phyloP scores from a whole-genome alignment of 257 asterid species.

The Fraxinus americana region DNA sequence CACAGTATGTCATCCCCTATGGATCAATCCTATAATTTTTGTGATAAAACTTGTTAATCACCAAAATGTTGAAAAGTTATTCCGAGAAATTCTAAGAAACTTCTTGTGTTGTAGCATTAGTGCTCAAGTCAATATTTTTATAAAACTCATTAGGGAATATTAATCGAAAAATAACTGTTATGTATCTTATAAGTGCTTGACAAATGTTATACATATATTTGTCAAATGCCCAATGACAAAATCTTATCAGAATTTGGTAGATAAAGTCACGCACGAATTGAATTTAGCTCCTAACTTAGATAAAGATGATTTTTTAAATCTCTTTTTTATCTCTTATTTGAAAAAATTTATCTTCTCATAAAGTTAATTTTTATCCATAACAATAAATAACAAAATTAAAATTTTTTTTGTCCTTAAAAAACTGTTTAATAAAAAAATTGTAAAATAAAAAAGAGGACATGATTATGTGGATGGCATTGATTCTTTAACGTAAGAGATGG shows the following conservation, averaged over 20 bases:
- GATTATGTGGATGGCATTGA: slow-evolving; percentile 30
- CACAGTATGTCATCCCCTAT: too few relatives aligned
- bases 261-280: neutral
- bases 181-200: too few relatives aligned
- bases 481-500: slow-evolving; percentile 3
- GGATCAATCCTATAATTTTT: neutral
- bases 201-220: too few relatives aligned
- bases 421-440: neutral
- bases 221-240: too few relatives aligned
- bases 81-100: neutral
- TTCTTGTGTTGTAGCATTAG: too few relatives aligned
- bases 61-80: neutral
- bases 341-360: slow-evolving; percentile 1
- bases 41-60: neutral
- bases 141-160: too few relatives aligned
- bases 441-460: neutral
- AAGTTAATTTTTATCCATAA: slow-evolving; percentile 10
- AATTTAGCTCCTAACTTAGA: neutral
- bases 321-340: neutral
- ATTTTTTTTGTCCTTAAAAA: neutral
- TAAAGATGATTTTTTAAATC: neutral
- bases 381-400: slow-evolving; percentile 19
- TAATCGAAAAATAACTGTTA: too few relatives aligned
- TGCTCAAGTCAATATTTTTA: too few relatives aligned
- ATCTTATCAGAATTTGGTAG: neutral